phyloP scores from a whole-genome alignment of 257 asterid genomes.

The Linderniella brevidens region DNA sequence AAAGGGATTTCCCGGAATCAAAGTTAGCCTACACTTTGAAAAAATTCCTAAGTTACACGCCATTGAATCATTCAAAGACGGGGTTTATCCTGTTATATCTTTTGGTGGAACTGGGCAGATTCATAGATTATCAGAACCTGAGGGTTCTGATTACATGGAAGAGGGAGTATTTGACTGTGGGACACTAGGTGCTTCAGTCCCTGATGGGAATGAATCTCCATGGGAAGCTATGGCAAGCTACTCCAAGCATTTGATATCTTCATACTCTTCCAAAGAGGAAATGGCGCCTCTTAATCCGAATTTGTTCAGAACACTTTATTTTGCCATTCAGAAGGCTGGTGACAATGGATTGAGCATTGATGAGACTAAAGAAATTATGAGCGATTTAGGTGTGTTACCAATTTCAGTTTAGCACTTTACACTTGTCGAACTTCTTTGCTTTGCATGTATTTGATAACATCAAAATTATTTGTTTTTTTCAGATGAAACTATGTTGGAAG shows the following conservation, averaged over 20 bases:
- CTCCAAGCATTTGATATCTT: slow-evolving; percentile 31
- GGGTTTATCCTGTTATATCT: not conserved
- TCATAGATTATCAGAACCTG: slow-evolving; percentile 8
- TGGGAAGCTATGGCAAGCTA: slow-evolving; percentile 77
- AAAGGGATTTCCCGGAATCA: slow-evolving; percentile 90
- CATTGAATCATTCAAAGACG: slow-evolving; percentile 33
- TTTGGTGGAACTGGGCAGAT: slow-evolving; percentile 8
- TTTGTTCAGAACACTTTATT: slow-evolving; percentile 46
- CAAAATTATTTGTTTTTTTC: slow-evolving; percentile 14
- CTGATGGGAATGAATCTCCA: slow-evolving; percentile 29
- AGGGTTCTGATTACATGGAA: slow-evolving; percentile 19
- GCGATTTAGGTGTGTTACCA: slow-evolving; percentile 32
- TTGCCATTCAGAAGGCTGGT: slow-evolving; percentile 76
- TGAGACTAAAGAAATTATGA: slow-evolving; percentile 39
- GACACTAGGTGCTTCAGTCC: slow-evolving; percentile 15
- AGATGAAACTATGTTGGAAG: slow-evolving; percentile 46
- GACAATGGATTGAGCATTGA: slow-evolving; percentile 83
- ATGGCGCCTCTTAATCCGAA: slow-evolving; percentile 24
- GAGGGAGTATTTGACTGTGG: slow-evolving; percentile 22
- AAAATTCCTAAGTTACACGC: slow-evolving; percentile 32
- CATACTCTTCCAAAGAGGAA: slow-evolving; percentile 25
- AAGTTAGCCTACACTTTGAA: slow-evolving; percentile 41
- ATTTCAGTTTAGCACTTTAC: slow-evolving; percentile 11
- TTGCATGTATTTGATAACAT: slow-evolving; percentile 10
- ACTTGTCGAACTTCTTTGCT: slow-evolving; percentile 1